phyloP scores from a whole-genome alignment of 73 alveolate species.

The Symbiodinium natans region DNA sequence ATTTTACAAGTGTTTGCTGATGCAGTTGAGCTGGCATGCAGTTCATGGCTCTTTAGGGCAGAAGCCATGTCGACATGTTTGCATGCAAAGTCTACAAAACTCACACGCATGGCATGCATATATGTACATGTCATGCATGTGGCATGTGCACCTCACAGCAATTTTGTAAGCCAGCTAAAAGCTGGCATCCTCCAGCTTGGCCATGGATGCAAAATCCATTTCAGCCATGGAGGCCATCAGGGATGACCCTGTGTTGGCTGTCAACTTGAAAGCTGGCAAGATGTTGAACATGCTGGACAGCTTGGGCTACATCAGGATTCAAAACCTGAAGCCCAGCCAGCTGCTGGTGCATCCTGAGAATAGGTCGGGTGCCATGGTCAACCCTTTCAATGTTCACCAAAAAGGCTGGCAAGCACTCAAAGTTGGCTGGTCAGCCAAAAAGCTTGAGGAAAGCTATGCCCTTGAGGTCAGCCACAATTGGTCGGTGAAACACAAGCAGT shows the following conservation, averaged over 20 bases:
- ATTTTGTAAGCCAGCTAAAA: too few relatives aligned
- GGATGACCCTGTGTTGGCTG: neutral
- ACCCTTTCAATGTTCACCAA: neutral
- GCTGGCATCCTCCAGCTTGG: too few relatives aligned
- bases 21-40: too few relatives aligned
- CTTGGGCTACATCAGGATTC: neutral
- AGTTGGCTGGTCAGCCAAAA: neutral
- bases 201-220: neutral
- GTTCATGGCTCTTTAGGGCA: too few relatives aligned
- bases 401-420: neutral
- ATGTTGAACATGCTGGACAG: neutral
- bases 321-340: neutral
- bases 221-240: neutral
- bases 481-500: neutral
- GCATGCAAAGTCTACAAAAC: too few relatives aligned
- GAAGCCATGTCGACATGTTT: too few relatives aligned
- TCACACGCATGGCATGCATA: too few relatives aligned
- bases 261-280: neutral
- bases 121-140: too few relatives aligned
- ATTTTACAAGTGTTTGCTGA: too few relatives aligned
- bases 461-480: neutral
- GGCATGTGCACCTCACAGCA: too few relatives aligned
- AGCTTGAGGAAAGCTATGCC: neutral
- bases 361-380: neutral
- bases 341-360: neutral